A percentile compares a stretch with the other conserved stretches of the same genome.
Conservation (phyloP, 2,329 filamentous ascomycete species). For the Xylariaceae sp. region DNA sequence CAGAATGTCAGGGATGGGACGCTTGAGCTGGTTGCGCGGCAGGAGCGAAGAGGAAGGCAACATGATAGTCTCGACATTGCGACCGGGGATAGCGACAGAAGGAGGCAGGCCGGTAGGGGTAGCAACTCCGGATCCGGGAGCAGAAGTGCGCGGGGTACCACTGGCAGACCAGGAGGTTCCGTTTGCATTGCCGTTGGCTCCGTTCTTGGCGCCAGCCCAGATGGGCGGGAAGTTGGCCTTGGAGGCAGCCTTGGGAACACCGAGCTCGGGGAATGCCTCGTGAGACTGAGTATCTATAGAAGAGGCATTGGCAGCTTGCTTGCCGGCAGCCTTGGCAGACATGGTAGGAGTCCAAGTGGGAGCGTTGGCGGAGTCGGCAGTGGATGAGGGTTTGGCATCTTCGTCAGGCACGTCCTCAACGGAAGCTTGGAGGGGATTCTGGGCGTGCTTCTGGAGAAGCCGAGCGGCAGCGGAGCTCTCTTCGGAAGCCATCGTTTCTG, state of each 20-base stretch:
- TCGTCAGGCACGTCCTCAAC: constrained; percentile 82
- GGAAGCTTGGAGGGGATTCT: constrained; percentile 54
- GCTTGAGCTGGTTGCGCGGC: constrained; percentile 73
- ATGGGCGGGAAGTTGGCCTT: constrained; percentile 62
- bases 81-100: constrained; percentile 74
- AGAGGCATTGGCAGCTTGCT: constrained; percentile 56
- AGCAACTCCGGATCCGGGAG: constrained; percentile 57
- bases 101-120: constrained; percentile 46
- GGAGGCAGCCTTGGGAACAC: constrained; percentile 61
- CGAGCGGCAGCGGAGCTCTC: constrained; percentile 56
- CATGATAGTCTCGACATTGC: constrained; percentile 71
- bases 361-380: constrained; percentile 39
- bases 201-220: constrained; percentile 70
- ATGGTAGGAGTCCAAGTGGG: constrained; percentile 46
- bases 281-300: constrained; percentile 79
- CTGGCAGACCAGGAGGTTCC: constrained; percentile 50
- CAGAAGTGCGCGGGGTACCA: constrained; percentile 56
- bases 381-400: constrained; percentile 60
- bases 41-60: constrained; percentile 74
- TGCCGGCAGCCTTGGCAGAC: constrained; percentile 63
- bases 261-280: constrained; percentile 91
- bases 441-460: constrained; percentile 60
- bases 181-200: constrained; percentile 48
- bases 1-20: constrained; percentile 78
- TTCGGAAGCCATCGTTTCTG: constrained; percentile 41